phyloP scores from a whole-genome alignment of 371 early-diverging fungal genomes.

The Mucor velutinosus region DNA sequence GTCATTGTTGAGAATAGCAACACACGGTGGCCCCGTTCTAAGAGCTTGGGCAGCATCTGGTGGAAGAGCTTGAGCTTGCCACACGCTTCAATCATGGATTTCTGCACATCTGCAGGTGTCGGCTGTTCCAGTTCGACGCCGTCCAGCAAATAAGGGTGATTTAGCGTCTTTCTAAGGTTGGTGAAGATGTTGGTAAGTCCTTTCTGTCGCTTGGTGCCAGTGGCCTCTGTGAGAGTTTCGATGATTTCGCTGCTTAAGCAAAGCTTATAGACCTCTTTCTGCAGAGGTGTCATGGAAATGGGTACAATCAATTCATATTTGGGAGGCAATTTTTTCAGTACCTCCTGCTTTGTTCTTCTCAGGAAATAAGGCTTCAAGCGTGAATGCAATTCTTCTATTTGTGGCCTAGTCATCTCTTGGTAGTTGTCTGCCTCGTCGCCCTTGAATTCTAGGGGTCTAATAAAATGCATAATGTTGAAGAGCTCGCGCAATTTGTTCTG shows the following conservation, averaged over 20 bases:
- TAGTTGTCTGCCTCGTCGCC: slow-evolving; percentile 62
- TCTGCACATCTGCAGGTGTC: slow-evolving; percentile 42
- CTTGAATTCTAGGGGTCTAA: slow-evolving; percentile 57
- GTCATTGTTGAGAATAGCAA: slow-evolving; percentile 81
- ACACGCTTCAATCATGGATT: slow-evolving; percentile 62
- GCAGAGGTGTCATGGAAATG: slow-evolving; percentile 74
- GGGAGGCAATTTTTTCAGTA: slow-evolving; percentile 84
- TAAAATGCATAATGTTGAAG: slow-evolving; percentile 77
- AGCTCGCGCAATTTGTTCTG: slow-evolving; percentile 80
- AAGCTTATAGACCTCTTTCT: slow-evolving; percentile 80
- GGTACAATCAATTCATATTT: slow-evolving; percentile 90
- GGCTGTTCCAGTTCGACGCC: slow-evolving; percentile 46
- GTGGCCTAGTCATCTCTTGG: slow-evolving; percentile 45
- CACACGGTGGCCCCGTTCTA: slow-evolving; percentile 62
- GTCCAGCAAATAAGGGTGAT: slow-evolving; percentile 77
- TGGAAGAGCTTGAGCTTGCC: slow-evolving; percentile 75
- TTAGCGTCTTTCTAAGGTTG: slow-evolving; percentile 73
- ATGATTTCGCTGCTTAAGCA: slow-evolving; percentile 57
- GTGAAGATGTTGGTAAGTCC: slow-evolving; percentile 55
- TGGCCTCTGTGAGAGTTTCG: slow-evolving; percentile 42
- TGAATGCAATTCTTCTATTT: slow-evolving; percentile 39
- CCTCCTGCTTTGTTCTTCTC: slow-evolving; percentile 88
- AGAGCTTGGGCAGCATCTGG: slow-evolving; percentile 64
- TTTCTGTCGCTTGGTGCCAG: slow-evolving; percentile 26
- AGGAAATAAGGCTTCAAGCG: slow-evolving; percentile 85